Evolutionary conservation across 192 early-diverging fungal species (phyloP).

Genomic region (Spizellomyces sp.): DNA sequence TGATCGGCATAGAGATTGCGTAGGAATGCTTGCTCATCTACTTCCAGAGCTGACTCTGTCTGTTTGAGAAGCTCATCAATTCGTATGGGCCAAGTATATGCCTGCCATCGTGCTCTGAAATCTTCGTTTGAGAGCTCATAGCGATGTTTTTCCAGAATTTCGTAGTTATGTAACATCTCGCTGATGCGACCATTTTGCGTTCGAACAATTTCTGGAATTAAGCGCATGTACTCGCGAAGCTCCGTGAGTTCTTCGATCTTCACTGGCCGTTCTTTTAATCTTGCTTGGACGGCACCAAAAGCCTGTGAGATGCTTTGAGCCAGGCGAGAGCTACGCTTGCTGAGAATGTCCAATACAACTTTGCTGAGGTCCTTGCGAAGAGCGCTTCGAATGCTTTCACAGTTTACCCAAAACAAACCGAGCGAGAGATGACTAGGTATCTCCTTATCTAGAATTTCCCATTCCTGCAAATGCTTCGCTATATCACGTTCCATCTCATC

Average conservation of each 20-base stretch:
- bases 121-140: constrained; percentile 64
- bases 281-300: constrained; percentile 47
- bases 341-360: constrained; percentile 57
- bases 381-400: constrained; percentile 53
- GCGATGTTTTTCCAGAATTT: constrained; percentile 59
- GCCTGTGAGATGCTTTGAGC: constrained; percentile 47
- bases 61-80: constrained; percentile 55
- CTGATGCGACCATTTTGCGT: constrained; percentile 42
- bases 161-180: constrained; percentile 60
- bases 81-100: constrained; percentile 54
- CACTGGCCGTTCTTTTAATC: constrained; percentile 53
- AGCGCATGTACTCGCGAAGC: constrained; percentile 57
- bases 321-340: constrained; percentile 40
- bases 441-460: constrained; percentile 61
- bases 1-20: constrained; percentile 58
- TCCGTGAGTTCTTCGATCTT: constrained; percentile 67
- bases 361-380: constrained; percentile 59
- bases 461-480: constrained; percentile 48
- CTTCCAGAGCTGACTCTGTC: constrained; percentile 49
- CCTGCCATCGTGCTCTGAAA: constrained; percentile 54
- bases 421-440: constrained; percentile 59
- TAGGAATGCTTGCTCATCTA: constrained; percentile 56
- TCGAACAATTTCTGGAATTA: constrained; percentile 55
- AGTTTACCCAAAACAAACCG: constrained; percentile 59
- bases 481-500: constrained; percentile 66